Percentiles rank a stretch among this genome's conserved stretches.
phyloP scores from a whole-genome alignment of 108 stramenopile genomes.

The Seminavis robusta region DNA sequence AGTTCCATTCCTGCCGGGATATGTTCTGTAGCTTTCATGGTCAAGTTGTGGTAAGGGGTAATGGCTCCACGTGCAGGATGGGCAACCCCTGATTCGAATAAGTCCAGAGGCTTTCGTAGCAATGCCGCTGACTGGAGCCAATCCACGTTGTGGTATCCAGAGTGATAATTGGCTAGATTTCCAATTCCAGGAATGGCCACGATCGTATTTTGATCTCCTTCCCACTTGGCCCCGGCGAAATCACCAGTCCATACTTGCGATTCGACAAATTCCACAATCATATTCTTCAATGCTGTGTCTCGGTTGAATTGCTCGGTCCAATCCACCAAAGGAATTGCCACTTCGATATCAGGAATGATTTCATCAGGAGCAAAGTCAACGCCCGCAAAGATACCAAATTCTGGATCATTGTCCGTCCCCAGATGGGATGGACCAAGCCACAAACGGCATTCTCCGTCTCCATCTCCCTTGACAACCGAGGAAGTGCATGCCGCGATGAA shows the following conservation, averaged over 20 bases:
- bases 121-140: conserved; percentile 24
- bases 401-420: conserved; percentile 7
- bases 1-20: conserved; percentile 66
- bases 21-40: conserved; percentile 45
- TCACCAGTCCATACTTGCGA: conserved; percentile 32
- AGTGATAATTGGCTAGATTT: conserved; percentile 32
- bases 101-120: conserved; percentile 7
- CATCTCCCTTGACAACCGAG: too few species aligned
- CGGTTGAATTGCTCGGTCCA: conserved; percentile 13
- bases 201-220: conserved; percentile 21
- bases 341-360: conserved; percentile 30
- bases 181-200: conserved; percentile 37
- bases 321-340: conserved; percentile 51
- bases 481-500: too few species aligned
- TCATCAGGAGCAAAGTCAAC: conserved; percentile 19
- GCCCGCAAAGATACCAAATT: conserved; percentile 46
- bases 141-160: conserved; percentile 36
- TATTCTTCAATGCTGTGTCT: background rate
- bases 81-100: conserved; percentile 19
- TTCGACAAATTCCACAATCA: conserved; percentile 31
- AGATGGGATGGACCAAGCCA: conserved; percentile 41
- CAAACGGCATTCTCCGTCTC: conserved; percentile 37
- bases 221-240: conserved; percentile 27
- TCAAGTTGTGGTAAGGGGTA: conserved; percentile 58
- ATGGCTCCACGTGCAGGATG: conserved; percentile 57